Evolutionary conservation across 1,139 yeast genomes (phyloP), one percentile per base, ranked within the genome.

Genomic region (Lodderomyces pseudojiufengensis): DNA sequence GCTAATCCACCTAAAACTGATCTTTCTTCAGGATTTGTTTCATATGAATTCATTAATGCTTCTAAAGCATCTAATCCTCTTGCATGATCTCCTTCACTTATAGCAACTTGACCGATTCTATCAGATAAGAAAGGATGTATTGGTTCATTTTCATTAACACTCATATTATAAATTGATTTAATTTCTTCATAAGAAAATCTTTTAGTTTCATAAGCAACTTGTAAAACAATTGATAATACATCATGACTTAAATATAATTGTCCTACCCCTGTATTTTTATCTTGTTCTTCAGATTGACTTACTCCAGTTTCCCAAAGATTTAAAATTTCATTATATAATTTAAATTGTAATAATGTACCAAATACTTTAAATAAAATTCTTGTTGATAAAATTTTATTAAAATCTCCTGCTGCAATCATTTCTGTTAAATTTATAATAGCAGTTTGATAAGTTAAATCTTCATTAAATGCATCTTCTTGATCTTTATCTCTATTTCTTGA

Each of bases 141-240:
- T 5, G 40, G 38, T 8, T 44, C 40, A 9, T 35, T 44, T 10
- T 54, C 53, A 24, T 48, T 48, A 25, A 61, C 55, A 48, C 65
- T 67, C 43, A 63, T 51, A 31, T 65, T 67, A 43, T 52, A 67
- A 34, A 70, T 57, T 36, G 59, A 57, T 36, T 58, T 47, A 28
- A 68, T 53, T 46, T 82, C 87, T 32, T 76, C 79, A 50, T 84
- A 82, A 16, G 75, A 62, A 38, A 73, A 73, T 47, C 82, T 73
- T 32, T 83, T 79, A 36, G 74, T 67, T 41, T 76, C 78, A 46
- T 71, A 80, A 44, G 87, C 73, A 29, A 83, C 70, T 23, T 88
- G 88, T 51, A 86, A 69, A 25, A 84, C 74, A 8, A 81, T 76
- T 22, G 94, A 86, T 46, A 84, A 77, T 12, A 84, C 84, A 42